Conservation (phyloP, 2,329 filamentous ascomycete species). For the Pestalotiopsis fici region DNA sequence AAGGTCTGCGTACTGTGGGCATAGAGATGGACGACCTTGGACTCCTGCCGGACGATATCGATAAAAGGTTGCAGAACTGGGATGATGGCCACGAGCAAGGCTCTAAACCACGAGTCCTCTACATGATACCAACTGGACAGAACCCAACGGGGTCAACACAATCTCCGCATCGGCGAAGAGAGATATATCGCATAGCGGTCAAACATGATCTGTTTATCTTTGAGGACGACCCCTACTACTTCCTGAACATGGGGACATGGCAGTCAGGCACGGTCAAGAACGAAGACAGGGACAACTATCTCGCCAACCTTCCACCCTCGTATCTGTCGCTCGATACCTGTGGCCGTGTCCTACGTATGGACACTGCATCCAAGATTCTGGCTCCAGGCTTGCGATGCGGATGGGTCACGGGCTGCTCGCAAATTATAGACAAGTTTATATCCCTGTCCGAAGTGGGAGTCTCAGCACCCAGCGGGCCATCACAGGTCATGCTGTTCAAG, state of each 20-base stretch:
- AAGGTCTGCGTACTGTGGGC: conserved; percentile 61
- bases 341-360: conserved; percentile 31
- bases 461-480: conserved; percentile 22
- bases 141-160: conserved; percentile 78
- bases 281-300: conserved; percentile 15
- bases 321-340: conserved; percentile 33
- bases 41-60: conserved; percentile 61
- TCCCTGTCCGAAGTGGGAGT: conserved; percentile 22
- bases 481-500: conserved; percentile 30
- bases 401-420: conserved; percentile 28
- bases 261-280: background rate
- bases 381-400: conserved; percentile 29
- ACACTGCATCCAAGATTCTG: conserved; percentile 31
- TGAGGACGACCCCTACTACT: conserved; percentile 78
- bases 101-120: conserved; percentile 67
- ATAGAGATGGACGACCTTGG: conserved; percentile 69
- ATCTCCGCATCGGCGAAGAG: conserved; percentile 54
- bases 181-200: conserved; percentile 66
- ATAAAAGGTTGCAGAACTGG: conserved; percentile 67
- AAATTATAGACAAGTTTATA: conserved; percentile 27
- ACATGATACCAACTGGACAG: conserved; percentile 73
- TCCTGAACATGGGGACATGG: conserved; percentile 60
- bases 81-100: conserved; percentile 52
- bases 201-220: conserved; percentile 73
- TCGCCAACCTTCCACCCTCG: conserved; percentile 18